A percentile compares a stretch with the other conserved stretches of the same genome.
These are phyloP conservation scores for Bocquillonia castaneifolia DNA, from an alignment of 441 rosid species.

Conservation along the genomic window DNA sequence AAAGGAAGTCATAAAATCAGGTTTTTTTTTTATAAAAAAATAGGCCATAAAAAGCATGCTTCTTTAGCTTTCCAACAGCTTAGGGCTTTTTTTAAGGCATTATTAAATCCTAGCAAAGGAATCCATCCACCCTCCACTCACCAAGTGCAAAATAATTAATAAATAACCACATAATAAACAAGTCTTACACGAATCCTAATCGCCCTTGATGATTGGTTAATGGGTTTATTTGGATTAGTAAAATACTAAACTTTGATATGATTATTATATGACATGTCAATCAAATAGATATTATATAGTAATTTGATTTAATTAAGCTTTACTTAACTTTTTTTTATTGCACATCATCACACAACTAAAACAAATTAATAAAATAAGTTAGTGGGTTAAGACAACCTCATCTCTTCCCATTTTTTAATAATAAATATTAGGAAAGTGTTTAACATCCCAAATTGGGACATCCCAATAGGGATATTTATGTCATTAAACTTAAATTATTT, in stretches of 20 bases:
- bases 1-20: too few species aligned
- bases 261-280: not conserved
- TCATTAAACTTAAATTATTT: too few species aligned
- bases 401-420: not conserved
- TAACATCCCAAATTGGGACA: too few species aligned
- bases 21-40: too few species aligned
- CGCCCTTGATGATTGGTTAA: not conserved
- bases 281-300: constrained; percentile 21
- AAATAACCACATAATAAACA: not conserved
- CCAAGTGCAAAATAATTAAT: not conserved
- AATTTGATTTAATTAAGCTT: too few species aligned
- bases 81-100: not conserved
- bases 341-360: constrained; percentile 1
- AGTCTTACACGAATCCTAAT: not conserved
- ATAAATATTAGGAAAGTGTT: too few species aligned
- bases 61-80: not conserved
- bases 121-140: constrained; percentile 5
- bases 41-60: constrained; percentile 8
- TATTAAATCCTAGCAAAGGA: too few species aligned
- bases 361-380: too few species aligned
- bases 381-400: constrained; percentile 27
- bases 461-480: too few species aligned
- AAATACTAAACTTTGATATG: not conserved
- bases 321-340: not conserved
- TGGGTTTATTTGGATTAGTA: not conserved